Conservation (phyloP, 2,329 filamentous ascomycete genomes). For the Colletotrichum sp. region DNA sequence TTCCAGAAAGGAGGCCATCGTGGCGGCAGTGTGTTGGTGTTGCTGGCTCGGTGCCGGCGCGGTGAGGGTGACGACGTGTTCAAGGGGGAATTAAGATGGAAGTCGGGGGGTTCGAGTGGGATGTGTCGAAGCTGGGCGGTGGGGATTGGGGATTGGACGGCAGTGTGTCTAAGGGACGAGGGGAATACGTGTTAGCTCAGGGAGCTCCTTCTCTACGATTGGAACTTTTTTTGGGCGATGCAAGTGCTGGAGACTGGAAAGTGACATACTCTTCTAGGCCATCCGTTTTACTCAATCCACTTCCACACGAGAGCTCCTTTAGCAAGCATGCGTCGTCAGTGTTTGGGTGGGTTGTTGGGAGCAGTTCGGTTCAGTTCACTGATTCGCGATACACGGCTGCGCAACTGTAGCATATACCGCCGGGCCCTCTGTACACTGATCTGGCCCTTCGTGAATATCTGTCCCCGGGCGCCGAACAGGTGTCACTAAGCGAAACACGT, state of each 20-base stretch:
- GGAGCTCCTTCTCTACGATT: not conserved
- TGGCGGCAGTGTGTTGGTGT: slow-evolving; percentile 40
- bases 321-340: slow-evolving; percentile 23
- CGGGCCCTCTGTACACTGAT: not conserved
- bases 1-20: slow-evolving; percentile 94
- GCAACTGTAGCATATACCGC: not conserved
- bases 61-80: slow-evolving; percentile 23
- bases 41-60: slow-evolving; percentile 24
- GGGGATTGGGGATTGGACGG: slow-evolving; percentile 19
- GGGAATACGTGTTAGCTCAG: slow-evolving; percentile 23
- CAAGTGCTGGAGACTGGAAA: not conserved
- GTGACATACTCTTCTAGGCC: not conserved
- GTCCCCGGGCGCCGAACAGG: slow-evolving; percentile 43
- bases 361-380: not conserved
- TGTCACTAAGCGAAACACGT: slow-evolving; percentile 46
- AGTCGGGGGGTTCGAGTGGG: slow-evolving; percentile 11
- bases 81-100: slow-evolving; percentile 3
- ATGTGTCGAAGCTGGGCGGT: slow-evolving; percentile 22
- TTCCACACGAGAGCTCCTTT: slow-evolving; percentile 1
- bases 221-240: not conserved
- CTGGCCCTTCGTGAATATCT: slow-evolving; percentile 40
- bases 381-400: slow-evolving; percentile 11
- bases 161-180: slow-evolving; percentile 6
- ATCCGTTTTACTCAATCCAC: slow-evolving; percentile 8
- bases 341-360: slow-evolving; percentile 20